Base-by-base conservation (phyloP, 768 basidiomycete species). In the Kwoniella sp. region DNA sequence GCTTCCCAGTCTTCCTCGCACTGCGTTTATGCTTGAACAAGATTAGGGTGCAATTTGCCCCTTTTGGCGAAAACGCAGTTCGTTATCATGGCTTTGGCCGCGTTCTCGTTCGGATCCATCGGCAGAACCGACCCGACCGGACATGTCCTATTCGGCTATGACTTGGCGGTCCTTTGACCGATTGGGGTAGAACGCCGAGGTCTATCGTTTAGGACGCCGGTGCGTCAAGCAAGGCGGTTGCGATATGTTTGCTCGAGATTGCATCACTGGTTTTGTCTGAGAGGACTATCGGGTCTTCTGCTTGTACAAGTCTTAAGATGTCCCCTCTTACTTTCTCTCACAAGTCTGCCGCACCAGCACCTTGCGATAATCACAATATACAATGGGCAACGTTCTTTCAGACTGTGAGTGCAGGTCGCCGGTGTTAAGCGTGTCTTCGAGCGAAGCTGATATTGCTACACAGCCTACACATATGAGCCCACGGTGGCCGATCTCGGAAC, bases 381-480 rank as follows among this genome's bases (percentile, higher is more conserved):
- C 41, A 28, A 61, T 61, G 60, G 60, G 60, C 22, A 61, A 61
- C 60, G 60, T 61, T 7, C 60, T 61, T 29, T 61, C 60, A 26
- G 51, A 51, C 7, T 53, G 60, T 61, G 25, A 61, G 60, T 45
- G 23, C 2, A 23, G 20, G 22, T 31, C 17, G 15, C 37, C 48
- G 17, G 22, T 11, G 8, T 11, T 23, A n/a, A 30, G 11, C 0
- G 4, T n/a, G 37, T 13, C 20, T 55, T 5, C 23, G 29, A 55
- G 34, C 20, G 15, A 13, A 7, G 56, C 56, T 57, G 56, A 57
- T 25, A 8, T n/a, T 41, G 23, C 9, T 22, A 29, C 17, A 5
- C 34, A 61, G 60, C 37, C 51, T 61, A 61, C 29, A 61, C 60
- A 30, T 61, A 61, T 26, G 60, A 61, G 29, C 51, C 51, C 41